Evolutionary conservation across 106 monocot genomes (phyloP).

Genomic region (Phalaenopsis equestris): DNA sequence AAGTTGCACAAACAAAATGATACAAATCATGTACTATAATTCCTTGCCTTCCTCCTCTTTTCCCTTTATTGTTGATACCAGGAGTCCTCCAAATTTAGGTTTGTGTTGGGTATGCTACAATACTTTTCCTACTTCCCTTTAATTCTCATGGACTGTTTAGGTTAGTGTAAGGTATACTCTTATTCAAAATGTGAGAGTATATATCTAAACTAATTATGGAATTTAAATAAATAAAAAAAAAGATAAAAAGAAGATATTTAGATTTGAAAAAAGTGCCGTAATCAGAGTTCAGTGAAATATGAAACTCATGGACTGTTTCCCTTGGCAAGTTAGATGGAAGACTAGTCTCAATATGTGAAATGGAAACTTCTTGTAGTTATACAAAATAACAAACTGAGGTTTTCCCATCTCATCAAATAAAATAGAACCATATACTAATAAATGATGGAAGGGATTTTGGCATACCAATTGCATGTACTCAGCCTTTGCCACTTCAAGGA

Average conservation of each 20-base stretch:
- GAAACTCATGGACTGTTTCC: not conserved
- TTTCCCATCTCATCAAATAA: not conserved
- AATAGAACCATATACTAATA: not conserved
- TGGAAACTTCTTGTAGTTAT: not conserved
- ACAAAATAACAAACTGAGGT: not conserved
- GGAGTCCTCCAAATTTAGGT: not conserved
- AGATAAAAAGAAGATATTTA: too few relatives aligned
- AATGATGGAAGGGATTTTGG: not conserved
- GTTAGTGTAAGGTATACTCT: not conserved
- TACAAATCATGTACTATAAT: not conserved
- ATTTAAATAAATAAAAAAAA: not conserved
- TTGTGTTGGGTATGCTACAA: not conserved
- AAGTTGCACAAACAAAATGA: not conserved
- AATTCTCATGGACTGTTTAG: not conserved
- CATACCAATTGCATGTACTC: constrained; percentile 7
- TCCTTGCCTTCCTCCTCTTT: not conserved
- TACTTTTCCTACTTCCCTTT: not conserved
- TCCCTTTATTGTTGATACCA: not conserved
- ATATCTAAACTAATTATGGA: not conserved
- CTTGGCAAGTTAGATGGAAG: not conserved
- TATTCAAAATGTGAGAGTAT: not conserved
- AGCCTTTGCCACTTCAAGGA: constrained; percentile 4
- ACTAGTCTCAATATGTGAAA: not conserved
- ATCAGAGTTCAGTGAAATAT: not conserved
- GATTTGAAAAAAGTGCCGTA: not conserved